Evolutionary conservation across 169 alveolate genomes (phyloP).

Genomic region (Besnoitia besnoiti): DNA sequence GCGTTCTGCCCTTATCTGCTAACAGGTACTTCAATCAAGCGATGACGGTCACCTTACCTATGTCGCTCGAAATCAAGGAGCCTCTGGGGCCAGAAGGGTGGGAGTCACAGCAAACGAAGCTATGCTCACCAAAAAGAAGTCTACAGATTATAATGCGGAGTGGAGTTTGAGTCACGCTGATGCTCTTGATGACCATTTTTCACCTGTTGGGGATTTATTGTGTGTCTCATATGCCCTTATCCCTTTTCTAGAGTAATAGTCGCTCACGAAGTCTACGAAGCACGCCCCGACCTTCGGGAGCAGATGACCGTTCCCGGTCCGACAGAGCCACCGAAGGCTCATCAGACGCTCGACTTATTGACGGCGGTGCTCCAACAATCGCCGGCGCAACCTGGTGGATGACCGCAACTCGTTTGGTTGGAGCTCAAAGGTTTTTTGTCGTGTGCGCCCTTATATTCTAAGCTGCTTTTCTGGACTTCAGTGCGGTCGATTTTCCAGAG

Average conservation of each 20-base stretch:
- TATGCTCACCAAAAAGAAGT: too few species aligned
- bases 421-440: not conserved
- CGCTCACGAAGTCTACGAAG: constrained; percentile 18
- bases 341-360: not conserved
- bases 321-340: not conserved
- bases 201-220: not conserved
- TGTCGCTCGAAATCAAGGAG: not conserved
- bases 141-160: too few species aligned
- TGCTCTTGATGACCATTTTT: too few species aligned
- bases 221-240: not conserved
- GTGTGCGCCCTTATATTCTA: too few species aligned
- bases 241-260: not conserved
- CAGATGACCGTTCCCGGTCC: not conserved
- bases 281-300: not conserved
- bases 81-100: constrained; percentile 37
- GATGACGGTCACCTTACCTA: not conserved
- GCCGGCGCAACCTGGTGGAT: not conserved
- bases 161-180: too few species aligned
- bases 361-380: not conserved
- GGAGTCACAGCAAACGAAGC: too few species aligned
- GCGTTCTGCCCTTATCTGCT: not conserved
- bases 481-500: too few species aligned
- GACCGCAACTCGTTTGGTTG: not conserved
- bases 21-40: constrained; percentile 29
- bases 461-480: too few species aligned